A percentile compares a stretch with the other conserved stretches of the same genome.
These are phyloP conservation scores for Verruconis gallopava DNA, from an alignment of 2,329 filamentous ascomycete genomes.

Conservation along the genomic window DNA sequence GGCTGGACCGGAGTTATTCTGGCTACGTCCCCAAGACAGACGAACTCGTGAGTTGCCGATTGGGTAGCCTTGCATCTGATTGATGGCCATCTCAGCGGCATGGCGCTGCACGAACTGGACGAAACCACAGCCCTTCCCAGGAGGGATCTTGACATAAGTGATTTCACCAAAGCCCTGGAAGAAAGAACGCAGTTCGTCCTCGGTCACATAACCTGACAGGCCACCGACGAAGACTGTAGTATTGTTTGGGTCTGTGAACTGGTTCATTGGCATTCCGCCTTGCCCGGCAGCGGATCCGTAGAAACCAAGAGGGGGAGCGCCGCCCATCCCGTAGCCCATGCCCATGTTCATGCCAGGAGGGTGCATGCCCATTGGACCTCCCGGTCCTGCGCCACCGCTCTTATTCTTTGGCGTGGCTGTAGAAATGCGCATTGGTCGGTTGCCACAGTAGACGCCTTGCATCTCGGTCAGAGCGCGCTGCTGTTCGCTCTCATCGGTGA, in stretches of 20 bases:
- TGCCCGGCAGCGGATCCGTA: slow-evolving; percentile 57
- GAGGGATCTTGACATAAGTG: slow-evolving; percentile 99
- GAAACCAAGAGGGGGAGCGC: slow-evolving; percentile 45
- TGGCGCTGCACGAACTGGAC: slow-evolving; percentile 99
- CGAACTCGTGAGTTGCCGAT: slow-evolving; percentile 98
- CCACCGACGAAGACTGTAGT: slow-evolving; percentile 98
- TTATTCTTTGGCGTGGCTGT: slow-evolving; percentile 96
- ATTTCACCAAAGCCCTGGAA: slow-evolving; percentile 99
- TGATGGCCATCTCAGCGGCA: slow-evolving; percentile 99
- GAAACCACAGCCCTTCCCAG: slow-evolving; percentile 97
- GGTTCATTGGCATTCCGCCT: slow-evolving; percentile 62
- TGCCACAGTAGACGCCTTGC: slow-evolving; percentile 98
- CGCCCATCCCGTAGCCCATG: slow-evolving; percentile 43
- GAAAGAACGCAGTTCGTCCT: slow-evolving; percentile 98
- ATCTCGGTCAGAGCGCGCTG: slow-evolving; percentile 93
- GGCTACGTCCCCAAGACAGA: slow-evolving; percentile 91
- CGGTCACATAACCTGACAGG: slow-evolving; percentile 92
- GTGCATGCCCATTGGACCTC: slow-evolving; percentile 32
- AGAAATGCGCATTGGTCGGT: slow-evolving; percentile 95
- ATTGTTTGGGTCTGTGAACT: slow-evolving; percentile 99
- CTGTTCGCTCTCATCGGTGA: slow-evolving; percentile 90
- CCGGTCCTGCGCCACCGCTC: slow-evolving; percentile 37
- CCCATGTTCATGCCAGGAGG: slow-evolving; percentile 33
- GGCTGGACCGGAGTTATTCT: slow-evolving; percentile 96
- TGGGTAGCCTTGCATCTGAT: slow-evolving; percentile 99